Evolutionary conservation across 306 rosid species (phyloP).

Genomic region (Prunus armeniaca): DNA sequence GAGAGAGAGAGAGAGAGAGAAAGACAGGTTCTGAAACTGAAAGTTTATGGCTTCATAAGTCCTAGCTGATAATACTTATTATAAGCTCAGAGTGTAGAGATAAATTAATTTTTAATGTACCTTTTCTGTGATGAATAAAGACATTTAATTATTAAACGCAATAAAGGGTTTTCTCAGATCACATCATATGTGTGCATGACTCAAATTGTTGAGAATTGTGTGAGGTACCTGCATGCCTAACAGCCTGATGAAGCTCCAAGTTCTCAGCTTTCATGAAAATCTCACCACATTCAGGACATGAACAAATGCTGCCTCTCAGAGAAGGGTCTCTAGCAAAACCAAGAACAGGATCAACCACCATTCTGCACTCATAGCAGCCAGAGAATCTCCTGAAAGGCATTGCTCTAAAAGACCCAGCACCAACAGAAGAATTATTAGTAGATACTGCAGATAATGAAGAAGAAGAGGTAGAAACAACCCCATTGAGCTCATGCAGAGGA

Average conservation of each 20-base stretch:
- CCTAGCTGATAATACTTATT: neutral
- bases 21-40: neutral
- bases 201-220: neutral
- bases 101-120: neutral
- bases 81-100: neutral
- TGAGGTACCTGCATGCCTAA: conserved; percentile 80
- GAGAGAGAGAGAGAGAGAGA: neutral
- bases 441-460: conserved; percentile 56
- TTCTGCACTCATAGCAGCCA: conserved; percentile 91
- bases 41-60: conserved; percentile 2
- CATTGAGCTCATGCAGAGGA: conserved; percentile 60
- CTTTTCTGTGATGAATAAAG: neutral
- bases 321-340: conserved; percentile 86
- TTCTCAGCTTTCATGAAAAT: conserved; percentile 80
- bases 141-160: neutral
- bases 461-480: conserved; percentile 50
- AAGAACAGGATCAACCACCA: conserved; percentile 93
- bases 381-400: conserved; percentile 92
- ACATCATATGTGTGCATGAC: neutral
- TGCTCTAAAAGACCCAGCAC: conserved; percentile 70
- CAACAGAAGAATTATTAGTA: conserved; percentile 49
- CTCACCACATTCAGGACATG: conserved; percentile 91
- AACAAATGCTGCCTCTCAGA: conserved; percentile 67
- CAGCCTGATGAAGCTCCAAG: conserved; percentile 78
- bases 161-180: neutral